phyloP scores from a whole-genome alignment of 306 rosid species.

The Vigna hirtella region DNA sequence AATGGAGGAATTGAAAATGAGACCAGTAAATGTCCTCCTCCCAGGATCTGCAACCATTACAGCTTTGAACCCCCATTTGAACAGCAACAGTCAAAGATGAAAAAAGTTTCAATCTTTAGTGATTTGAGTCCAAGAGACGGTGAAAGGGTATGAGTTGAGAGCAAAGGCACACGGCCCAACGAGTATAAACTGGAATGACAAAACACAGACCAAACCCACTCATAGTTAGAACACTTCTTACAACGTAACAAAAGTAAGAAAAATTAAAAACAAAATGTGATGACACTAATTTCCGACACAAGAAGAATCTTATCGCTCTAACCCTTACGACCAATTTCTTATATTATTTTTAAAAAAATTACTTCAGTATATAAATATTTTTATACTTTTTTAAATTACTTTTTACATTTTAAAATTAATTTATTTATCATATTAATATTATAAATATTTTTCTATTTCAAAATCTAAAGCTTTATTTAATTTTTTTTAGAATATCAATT shows the following conservation, averaged over 20 bases:
- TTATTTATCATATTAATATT: no score
- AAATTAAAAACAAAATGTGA: neutral
- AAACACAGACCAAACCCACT: neutral
- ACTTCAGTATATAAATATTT: no score
- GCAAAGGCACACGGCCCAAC: neutral
- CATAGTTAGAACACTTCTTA: neutral
- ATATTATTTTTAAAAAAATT: no score
- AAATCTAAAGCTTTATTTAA: no score
- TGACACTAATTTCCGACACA: neutral
- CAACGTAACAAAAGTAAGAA: neutral
- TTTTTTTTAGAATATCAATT: no score
- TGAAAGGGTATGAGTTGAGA: neutral
- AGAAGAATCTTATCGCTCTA: no score
- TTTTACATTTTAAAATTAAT: no score
- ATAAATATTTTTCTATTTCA: no score
- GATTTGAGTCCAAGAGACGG: neutral
- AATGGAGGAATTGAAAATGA: slow-evolving; percentile 62
- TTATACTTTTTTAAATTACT: no score
- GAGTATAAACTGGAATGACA: neutral
- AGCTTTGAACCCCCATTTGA: slow-evolving; percentile 48
- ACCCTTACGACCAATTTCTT: no score
- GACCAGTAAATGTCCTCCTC: slow-evolving; percentile 69
- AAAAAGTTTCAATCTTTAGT: slow-evolving; percentile 7
- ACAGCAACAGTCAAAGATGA: neutral
- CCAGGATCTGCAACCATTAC: slow-evolving; percentile 53